Conservation (phyloP, 2,329 filamentous ascomycete genomes). For the Penicillium janthinellum region DNA sequence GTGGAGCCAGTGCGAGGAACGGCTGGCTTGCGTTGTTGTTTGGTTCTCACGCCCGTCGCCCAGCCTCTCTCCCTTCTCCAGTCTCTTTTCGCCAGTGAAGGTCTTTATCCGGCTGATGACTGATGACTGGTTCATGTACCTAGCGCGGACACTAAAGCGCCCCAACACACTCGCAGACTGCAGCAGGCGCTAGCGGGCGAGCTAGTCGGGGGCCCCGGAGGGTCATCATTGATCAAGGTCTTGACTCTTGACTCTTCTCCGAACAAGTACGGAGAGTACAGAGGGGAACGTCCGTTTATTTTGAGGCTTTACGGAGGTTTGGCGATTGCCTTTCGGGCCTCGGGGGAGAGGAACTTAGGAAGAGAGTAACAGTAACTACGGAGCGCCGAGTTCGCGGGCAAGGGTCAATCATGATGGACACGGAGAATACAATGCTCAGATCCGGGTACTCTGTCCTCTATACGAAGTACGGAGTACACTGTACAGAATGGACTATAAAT, state of each 20-base stretch:
- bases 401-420: neutral
- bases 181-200: neutral
- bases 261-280: neutral
- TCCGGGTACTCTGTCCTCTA: neutral
- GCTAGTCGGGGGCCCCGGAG: neutral
- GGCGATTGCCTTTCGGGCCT: neutral
- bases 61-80: neutral
- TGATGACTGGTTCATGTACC: neutral
- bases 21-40: slow-evolving; percentile 4
- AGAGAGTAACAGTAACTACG: neutral
- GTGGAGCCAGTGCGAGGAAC: slow-evolving; percentile 1
- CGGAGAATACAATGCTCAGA: neutral
- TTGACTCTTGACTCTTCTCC: neutral
- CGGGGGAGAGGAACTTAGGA: neutral
- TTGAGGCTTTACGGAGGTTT: neutral
- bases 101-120: neutral
- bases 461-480: too few relatives aligned
- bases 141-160: slow-evolving; percentile 3
- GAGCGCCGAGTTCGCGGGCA: neutral
- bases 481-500: too few relatives aligned
- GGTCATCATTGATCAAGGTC: neutral
- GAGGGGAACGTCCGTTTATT: neutral
- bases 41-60: neutral
- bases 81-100: neutral
- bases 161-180: neutral